Base-by-base conservation (phyloP, 169 alveolate genomes). In the Eimeria sp. region DNA sequence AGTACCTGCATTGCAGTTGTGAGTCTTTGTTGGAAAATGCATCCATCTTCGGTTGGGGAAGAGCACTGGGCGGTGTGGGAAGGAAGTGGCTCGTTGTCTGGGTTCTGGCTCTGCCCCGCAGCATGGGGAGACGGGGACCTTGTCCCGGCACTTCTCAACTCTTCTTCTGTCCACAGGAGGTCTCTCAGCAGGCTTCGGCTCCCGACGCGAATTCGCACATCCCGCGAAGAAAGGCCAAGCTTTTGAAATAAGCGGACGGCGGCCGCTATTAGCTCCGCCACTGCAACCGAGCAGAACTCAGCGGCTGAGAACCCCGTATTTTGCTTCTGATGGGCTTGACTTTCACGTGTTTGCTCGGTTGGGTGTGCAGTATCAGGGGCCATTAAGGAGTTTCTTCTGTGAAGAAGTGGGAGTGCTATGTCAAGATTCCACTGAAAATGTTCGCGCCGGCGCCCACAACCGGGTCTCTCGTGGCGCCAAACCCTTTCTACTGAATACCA, bases 381-480 rank as follows among this genome's bases (percentile, higher is more conserved):
- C 25, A 8, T 60, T 27, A 49, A 66, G 76, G 96, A 25, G 54
- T 56, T 33, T 49, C 58, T 43, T 6, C 46, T 9, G 6, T 30
- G 64, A 33, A 30, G 30, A 64, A 33, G 0, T 90, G 90, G 82
- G 27, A 96, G 96, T 49, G 96, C 95, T 58, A 97, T 96, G 62
- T 97, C 98, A 46, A 96, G 77, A 80, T 97, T 97, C 98, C 98
- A 97, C 95, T 97, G 98, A 60, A 96, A 97, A 78, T 97, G 98
- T 49, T 97, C 98, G 20, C 98, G 95, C 62, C 97, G 83, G 27
- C 98, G 95, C 62, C 97, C 96, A 18, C 95, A 85, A 8, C 97
- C 91, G n/a, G 96, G 93, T 58, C 87, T 40, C 89, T 97, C 98
- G 85, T 97, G 97, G 14, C 97, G 90, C 97, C 97, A 96, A 80